These are phyloP conservation scores for Massariosphaeria phaeospora DNA, from an alignment of 495 filamentous ascomycete species.

Conservation along the genomic window DNA sequence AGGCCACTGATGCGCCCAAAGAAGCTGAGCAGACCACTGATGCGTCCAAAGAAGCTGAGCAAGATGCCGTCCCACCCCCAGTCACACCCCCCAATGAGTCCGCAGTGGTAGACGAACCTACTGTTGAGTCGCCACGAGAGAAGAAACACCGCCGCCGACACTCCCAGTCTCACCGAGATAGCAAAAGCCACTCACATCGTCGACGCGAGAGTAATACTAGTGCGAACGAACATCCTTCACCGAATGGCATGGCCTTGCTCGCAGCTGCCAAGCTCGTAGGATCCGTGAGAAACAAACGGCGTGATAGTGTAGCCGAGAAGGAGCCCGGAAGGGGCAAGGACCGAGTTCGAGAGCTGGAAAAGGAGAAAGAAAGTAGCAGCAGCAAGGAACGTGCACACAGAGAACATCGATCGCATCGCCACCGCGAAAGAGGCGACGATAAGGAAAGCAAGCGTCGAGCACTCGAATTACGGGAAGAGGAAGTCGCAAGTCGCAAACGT, in stretches of 20 bases:
- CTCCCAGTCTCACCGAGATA: slow-evolving; percentile 18
- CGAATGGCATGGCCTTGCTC: slow-evolving; percentile 7
- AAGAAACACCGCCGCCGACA: slow-evolving; percentile 21
- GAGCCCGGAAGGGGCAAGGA: slow-evolving; percentile 14
- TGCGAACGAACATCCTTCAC: slow-evolving; percentile 8
- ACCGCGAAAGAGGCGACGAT: slow-evolving; percentile 21
- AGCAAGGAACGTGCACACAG: slow-evolving; percentile 15
- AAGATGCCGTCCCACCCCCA: slow-evolving; percentile 3
- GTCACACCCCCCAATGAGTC: slow-evolving; percentile 26
- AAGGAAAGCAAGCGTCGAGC: slow-evolving; percentile 26
- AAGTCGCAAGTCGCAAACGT: slow-evolving; percentile 9
- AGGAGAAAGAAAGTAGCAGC: slow-evolving; percentile 12
- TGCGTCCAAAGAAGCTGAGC: not conserved
- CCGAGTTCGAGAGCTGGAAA: not conserved
- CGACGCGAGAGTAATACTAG: slow-evolving; percentile 27
- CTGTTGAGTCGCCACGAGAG: slow-evolving; percentile 6
- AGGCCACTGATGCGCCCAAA: too few species aligned
- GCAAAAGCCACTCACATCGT: slow-evolving; percentile 10
- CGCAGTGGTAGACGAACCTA: slow-evolving; percentile 4
- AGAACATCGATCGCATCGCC: slow-evolving; percentile 15
- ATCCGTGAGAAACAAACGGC: slow-evolving; percentile 18
- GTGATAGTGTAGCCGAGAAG: slow-evolving; percentile 24
- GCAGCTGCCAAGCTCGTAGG: slow-evolving; percentile 22
- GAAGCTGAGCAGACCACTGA: too few species aligned
- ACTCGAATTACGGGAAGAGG: slow-evolving; percentile 21